Evolutionary conservation across 2,329 filamentous ascomycete species (phyloP), one percentile per base, ranked within the genome.

Genomic region (Botryosphaeria dothidea): DNA sequence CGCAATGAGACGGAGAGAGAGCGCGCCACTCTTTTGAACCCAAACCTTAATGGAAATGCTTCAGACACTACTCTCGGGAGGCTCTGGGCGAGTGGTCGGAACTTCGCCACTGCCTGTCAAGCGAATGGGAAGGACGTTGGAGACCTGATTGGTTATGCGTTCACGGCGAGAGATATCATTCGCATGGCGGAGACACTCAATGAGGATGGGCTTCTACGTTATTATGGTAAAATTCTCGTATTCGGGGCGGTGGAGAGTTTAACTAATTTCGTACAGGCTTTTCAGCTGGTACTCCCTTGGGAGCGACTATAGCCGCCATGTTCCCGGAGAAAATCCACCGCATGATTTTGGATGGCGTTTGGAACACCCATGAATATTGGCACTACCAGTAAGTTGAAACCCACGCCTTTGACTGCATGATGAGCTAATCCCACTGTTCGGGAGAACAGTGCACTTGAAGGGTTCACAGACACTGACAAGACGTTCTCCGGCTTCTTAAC

Each of bases 341-440:
- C 27, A 74, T 81, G 68, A 71, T 82, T 13, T 68, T 83, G 27
- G 81, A 83, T 60, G 78, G 78, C 15, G 75, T 80, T 9, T 68
- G 78, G 0, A 75, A 81, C 51, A 69, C 73, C 3, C 72, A 76
- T 31, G 85, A 87, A 68, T 80, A 83, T 41, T 84, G 85, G 57
- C 72, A 70, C n/a, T 62, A 25, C 65, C 54, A 71, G 29, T 72
- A 71, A 2, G 65, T 71, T 19, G 4, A 2, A 19, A 13, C 9
- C 17, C 38, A 9, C 3, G 3, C 4, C 8, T 6, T 17, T 23
- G 21, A 17, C 13, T 19, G 1, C 2, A 9, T 0, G 3, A 21
- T 15, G 15, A 19, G 48, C 57, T 61, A 11, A 61, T n/a, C n/a
- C n/a, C n/a, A n/a, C n/a, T n/a, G n/a, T n/a, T n/a, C n/a, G n/a